Evolutionary conservation across 176 grass and related monocot genomes (phyloP).

Genomic region (Carex cristatella): DNA sequence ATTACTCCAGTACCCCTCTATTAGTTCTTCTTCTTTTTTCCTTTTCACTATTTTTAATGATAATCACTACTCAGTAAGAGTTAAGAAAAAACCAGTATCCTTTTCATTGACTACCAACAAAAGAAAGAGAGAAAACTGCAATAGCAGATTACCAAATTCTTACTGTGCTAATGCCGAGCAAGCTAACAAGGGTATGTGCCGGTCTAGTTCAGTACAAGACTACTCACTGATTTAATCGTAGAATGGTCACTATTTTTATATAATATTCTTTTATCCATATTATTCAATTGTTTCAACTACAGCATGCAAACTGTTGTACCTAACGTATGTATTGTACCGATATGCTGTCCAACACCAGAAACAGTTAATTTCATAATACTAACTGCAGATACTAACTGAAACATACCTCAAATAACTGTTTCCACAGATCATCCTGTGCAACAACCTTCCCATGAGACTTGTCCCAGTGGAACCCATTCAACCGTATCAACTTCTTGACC

Average conservation of each 20-base stretch:
- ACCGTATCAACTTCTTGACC: neutral
- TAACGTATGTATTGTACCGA: neutral
- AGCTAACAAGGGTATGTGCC: neutral
- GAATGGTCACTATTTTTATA: neutral
- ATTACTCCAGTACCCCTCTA: neutral
- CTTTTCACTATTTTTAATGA: neutral
- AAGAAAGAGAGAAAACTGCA: neutral
- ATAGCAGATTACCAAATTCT: neutral
- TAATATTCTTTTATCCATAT: neutral
- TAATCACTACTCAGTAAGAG: neutral
- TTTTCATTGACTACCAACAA: neutral
- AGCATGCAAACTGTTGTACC: neutral
- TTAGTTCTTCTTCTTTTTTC: neutral
- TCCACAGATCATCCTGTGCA: neutral
- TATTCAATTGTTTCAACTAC: neutral
- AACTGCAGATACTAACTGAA: neutral
- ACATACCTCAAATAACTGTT: constrained; percentile 2
- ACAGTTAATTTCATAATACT: neutral
- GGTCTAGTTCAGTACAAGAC: too few relatives aligned
- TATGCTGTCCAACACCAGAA: neutral
- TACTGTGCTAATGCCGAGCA: neutral
- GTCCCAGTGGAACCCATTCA: constrained; percentile 5
- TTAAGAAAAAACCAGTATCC: neutral
- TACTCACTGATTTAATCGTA: neutral
- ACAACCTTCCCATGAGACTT: neutral